Evolutionary conservation across 441 rosid species (phyloP), one percentile per base, ranked within the genome.

Genomic region (Corymbia citriodora): DNA sequence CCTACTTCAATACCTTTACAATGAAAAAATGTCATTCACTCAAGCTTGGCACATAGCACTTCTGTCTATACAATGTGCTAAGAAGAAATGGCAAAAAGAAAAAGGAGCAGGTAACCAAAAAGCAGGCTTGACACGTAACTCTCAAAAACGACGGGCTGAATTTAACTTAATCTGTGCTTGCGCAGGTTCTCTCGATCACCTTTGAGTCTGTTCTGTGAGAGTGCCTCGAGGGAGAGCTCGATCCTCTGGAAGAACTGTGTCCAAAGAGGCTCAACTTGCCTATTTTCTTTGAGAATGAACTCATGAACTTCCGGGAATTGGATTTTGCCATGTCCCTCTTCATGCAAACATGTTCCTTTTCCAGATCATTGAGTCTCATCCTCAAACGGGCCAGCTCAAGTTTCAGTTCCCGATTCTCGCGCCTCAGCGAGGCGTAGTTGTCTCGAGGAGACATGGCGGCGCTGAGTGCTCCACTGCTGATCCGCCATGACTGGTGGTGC

Each of bases 391-490:
- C 95, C 90, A 98, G 93, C 96, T 98, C 99, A n/a, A 98, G 99
- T 90, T 98, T 98, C 74, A 98, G 94, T 89, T 98, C 99, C 36
- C 97, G 91, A 92, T 98, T 98, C 90, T 98, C 99, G 88, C 99
- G 90, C 95, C 99, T 96, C 85, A 98, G 91, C 18, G 99, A 98
- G 40, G 99, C 99, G 19, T 97, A 98, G 94, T 98, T 98, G 95
- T 98, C 99, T 90, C 96, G 94, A 0, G 99, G 99, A 40, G 99
- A 98, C 99, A 97, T 96, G 59, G 99, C 97, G 88, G 99, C 99
- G 53, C 99, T 98, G 89, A 97, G 97, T n/a, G 98, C 99, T 79
- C 99, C 99, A 3, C 99, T 98, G 94, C 97, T 96, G 90, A 95
- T 95, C 88, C 99, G 93, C 99, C 99, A 97, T 25, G 99, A 95